phyloP scores from a whole-genome alignment of 805 yeast genomes.

The Phaffomyces antillensis region DNA sequence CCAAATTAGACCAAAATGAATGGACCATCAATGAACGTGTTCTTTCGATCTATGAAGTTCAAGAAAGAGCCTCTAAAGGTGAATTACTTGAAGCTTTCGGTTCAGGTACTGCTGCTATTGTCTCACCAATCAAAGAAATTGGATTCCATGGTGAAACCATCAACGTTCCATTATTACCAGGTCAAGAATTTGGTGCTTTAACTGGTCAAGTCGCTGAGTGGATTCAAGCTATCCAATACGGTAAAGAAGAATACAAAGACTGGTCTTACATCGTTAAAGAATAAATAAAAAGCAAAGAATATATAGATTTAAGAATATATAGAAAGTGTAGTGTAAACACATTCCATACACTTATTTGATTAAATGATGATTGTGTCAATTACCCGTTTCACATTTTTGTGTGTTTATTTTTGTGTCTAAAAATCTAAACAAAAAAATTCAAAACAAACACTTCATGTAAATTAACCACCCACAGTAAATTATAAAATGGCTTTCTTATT shows the following conservation, averaged over 20 bases:
- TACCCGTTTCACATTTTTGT: not conserved
- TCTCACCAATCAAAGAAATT: slow-evolving; percentile 84
- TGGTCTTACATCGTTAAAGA: slow-evolving; percentile 34
- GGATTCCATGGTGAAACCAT: slow-evolving; percentile 73
- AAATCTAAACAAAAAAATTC: no score
- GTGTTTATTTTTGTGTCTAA: not conserved
- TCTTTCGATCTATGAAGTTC: slow-evolving; percentile 74
- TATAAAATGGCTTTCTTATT: slow-evolving; percentile 76
- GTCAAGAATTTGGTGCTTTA: slow-evolving; percentile 71
- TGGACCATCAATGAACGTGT: slow-evolving; percentile 85
- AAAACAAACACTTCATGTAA: not conserved
- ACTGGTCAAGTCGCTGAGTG: slow-evolving; percentile 75
- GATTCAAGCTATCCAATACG: slow-evolving; percentile 90
- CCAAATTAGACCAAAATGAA: slow-evolving; percentile 62
- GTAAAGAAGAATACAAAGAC: slow-evolving; percentile 58
- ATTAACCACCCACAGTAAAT: not conserved
- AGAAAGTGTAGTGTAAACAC: no score
- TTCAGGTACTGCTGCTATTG: slow-evolving; percentile 96
- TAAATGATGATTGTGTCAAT: no score
- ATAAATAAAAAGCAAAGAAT: not conserved
- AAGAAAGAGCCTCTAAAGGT: slow-evolving; percentile 69
- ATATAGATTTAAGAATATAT: no score
- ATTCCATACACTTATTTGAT: no score
- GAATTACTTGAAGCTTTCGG: slow-evolving; percentile 93
- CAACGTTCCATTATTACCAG: slow-evolving; percentile 70